Percentiles rank a stretch among this genome's conserved stretches.
These are phyloP conservation scores for Maudiozyma barnettii DNA, from an alignment of 805 yeast genomes.

Conservation along the genomic window DNA sequence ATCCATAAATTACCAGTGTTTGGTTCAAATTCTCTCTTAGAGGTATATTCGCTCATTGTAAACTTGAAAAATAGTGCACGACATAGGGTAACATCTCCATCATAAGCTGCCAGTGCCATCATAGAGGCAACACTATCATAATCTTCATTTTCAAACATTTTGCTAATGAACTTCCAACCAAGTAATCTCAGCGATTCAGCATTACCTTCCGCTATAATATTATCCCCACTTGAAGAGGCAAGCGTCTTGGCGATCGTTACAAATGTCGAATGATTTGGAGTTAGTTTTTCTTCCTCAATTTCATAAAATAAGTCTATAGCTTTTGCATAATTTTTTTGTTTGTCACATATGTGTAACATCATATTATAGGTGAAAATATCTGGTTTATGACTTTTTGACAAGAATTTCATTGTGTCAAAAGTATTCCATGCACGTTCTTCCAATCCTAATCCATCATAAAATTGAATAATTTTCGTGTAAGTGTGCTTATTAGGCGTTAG, in stretches of 20 bases:
- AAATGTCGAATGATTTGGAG: constrained; percentile 16
- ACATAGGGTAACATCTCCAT: constrained; percentile 66
- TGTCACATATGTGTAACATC: constrained; percentile 57
- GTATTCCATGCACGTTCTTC: constrained; percentile 51
- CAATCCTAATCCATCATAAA: constrained; percentile 13
- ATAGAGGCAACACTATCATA: constrained; percentile 39
- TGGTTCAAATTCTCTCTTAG: constrained; percentile 5
- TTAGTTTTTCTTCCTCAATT: constrained; percentile 34
- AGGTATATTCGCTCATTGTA: constrained; percentile 26
- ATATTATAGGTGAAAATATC: constrained; percentile 58
- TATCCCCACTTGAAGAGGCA: constrained; percentile 23
- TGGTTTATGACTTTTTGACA: constrained; percentile 58
- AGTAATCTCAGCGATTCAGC: constrained; percentile 19
- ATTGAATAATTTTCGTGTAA: constrained; percentile 24
- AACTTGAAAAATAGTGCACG: constrained; percentile 55
- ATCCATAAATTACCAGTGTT: constrained; percentile 13
- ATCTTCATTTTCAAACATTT: constrained; percentile 39
- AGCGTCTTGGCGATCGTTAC: constrained; percentile 18
- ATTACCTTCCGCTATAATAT: constrained; percentile 23
- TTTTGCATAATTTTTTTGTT: constrained; percentile 54
- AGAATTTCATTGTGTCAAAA: constrained; percentile 80
- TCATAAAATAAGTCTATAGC: constrained; percentile 72
- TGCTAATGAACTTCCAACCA: constrained; percentile 75
- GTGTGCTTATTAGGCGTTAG: constrained; percentile 22
- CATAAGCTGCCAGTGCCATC: constrained; percentile 66